Base-by-base conservation (phyloP, 1,139 yeast species). In the Taphrina flavorubra region DNA sequence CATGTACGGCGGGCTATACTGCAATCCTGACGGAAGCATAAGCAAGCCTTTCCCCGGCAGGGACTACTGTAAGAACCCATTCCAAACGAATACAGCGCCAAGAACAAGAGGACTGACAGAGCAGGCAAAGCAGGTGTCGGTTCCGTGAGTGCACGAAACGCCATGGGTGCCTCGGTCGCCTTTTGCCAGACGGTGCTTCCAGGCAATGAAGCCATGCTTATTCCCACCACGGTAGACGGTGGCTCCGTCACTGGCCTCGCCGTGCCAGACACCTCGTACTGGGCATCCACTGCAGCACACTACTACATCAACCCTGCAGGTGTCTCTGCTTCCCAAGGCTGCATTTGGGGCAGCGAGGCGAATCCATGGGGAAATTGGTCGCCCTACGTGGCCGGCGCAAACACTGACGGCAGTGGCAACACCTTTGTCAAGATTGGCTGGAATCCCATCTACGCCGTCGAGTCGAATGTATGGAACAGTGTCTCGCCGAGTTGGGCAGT, bases 171-270 rank as follows among this genome's bases (percentile, higher is more conserved):
- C 20, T 42, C 73, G 25, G 91, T 90, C 72, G 92, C 97, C 11
- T 87, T 91, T 79, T 91, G 97, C 79, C 97, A 92, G 81, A 91
- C 97, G 2, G 97, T 91, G 14, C 82, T 91, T 71, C 97, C 97
- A 31, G 97, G 97, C 71, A 89, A 90, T 77, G 97, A 91, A 80
- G 96, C 91, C 74, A 91, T 91, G 97, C 82, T 90, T 77, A 90
- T 91, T 72, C 97, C 97, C 70, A 90, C 95, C 39, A 78, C 82
- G 69, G 86, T 89, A 64, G 81, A 78, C 36, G 79, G 83, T 11
- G 84, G 85, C 13, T 74, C 80, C 18, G 72, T 80, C 18, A 78
- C 81, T 70, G 81, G 83, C 1, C 80, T 91, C 71, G 96, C 97
- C 39, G 97, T 91, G 65, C 97, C 97, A 20, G 96, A 90, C 56